These are phyloP conservation scores for Xylaria sp. DNA, from an alignment of 2,329 filamentous ascomycete species.

Conservation along the genomic window DNA sequence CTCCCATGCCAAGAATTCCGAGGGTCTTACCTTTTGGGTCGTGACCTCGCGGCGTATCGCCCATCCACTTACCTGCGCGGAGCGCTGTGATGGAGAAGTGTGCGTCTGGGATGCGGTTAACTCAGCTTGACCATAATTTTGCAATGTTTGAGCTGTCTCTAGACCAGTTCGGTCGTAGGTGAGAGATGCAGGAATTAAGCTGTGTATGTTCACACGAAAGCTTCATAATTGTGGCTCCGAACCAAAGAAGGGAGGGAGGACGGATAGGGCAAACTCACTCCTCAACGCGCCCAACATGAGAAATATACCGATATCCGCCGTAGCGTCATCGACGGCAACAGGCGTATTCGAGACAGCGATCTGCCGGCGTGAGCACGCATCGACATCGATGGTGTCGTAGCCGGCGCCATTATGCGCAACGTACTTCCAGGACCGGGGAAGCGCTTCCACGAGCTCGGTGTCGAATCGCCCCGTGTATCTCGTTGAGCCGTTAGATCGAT, in stretches of 20 bases:
- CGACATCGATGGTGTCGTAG: constrained; percentile 65
- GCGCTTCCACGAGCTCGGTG: constrained; percentile 50
- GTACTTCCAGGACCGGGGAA: constrained; percentile 53
- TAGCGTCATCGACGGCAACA: constrained; percentile 52
- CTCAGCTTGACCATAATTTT: not conserved
- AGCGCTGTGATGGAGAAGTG: constrained; percentile 53
- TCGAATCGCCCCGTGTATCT: constrained; percentile 47
- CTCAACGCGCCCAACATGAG: constrained; percentile 58
- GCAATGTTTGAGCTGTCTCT: not conserved
- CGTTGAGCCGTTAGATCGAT: constrained; percentile 37
- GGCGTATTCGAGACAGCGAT: constrained; percentile 43
- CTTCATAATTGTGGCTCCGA: not conserved
- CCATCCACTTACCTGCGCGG: constrained; percentile 50
- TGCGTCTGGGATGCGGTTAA: constrained; percentile 39
- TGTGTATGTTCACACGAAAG: not conserved
- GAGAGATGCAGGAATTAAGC: not conserved
- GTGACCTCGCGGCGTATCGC: constrained; percentile 54
- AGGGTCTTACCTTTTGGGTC: constrained; percentile 58
- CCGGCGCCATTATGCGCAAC: constrained; percentile 63
- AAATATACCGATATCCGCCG: constrained; percentile 55
- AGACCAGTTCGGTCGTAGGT: too few relatives aligned
- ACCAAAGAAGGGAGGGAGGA: not conserved
- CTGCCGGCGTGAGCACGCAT: constrained; percentile 50
- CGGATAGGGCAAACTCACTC: constrained; percentile 25
- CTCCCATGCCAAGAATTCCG: constrained; percentile 65